These are phyloP conservation scores for Pythium grandisporangium DNA, from an alignment of 352 stramenopile genomes.

Conservation along the genomic window DNA sequence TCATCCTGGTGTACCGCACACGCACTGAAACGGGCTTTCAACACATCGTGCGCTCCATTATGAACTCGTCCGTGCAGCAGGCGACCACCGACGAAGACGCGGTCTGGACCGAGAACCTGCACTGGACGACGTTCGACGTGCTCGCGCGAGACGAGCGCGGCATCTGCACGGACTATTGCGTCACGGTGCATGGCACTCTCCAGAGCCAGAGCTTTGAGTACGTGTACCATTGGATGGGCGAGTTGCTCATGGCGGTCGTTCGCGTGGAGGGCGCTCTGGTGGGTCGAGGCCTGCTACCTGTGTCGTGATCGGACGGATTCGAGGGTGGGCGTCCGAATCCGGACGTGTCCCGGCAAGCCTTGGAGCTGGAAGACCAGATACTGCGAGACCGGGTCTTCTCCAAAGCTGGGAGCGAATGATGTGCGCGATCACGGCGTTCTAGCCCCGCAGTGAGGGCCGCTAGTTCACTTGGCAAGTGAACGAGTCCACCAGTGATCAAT, in stretches of 20 bases:
- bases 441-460: no score
- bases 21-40: conserved; percentile 3
- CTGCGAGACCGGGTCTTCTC: no score
- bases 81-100: neutral
- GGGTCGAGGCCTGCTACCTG: neutral
- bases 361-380: no score
- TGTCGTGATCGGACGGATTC: no score
- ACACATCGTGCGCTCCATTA: neutral
- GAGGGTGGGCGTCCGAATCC: no score
- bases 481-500: no score
- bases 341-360: no score
- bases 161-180: neutral
- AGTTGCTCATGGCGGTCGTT: conserved; percentile 6
- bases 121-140: conserved; percentile 5
- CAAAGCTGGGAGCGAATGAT: no score
- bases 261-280: conserved; percentile 5
- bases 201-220: conserved; percentile 1
- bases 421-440: no score
- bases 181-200: conserved; percentile 6
- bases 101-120: conserved; percentile 1
- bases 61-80: neutral
- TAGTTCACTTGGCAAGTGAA: no score
- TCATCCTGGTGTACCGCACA: conserved; percentile 5
- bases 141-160: neutral
- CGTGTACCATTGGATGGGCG: conserved; percentile 10